Evolutionary conservation across 768 basidiomycete species (phyloP), one percentile per base, ranked within the genome.

Genomic region (Hypholoma sublateritium): DNA sequence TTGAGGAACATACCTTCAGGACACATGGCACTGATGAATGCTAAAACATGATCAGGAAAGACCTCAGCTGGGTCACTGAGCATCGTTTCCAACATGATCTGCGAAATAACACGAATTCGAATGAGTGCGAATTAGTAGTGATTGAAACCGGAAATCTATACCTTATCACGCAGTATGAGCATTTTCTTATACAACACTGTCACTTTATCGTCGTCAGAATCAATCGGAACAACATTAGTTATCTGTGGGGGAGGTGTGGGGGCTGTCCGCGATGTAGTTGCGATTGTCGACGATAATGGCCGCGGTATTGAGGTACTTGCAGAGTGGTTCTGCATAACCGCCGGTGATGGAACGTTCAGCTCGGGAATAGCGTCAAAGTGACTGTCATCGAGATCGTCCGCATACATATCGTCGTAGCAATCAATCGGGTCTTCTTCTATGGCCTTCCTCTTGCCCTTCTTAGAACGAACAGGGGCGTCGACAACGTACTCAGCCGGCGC

Each of bases 1-100:
- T n/a, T 35, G 22, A 12, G 16, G 50, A 36, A 25, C 58, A 48
- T 53, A 78, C 82, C 82, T 64, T 66, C 61, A 1, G 81, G 81
- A 50, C 75, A 71, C 11, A 68, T 70, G 5, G 63, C 59, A 55
- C 78, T 78, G 6, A 82, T 56, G 21, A 63, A 62, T 60, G 75
- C 63, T 39, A 82, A 53, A 12, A 66, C 67, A 32, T 68, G 68
- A 56, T 78, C 72, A 8, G 69, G 69, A 21, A 77, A 67, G 32
- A 77, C 63, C 16, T 74, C 72, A 24, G 71, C 62, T 32, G 67
- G 63, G n/a, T 60, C 52, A 19, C 57, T 50, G 46, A 75, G 53
- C 16, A 63, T 50, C 34, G 71, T 60, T 36, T 58, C 58, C 3
- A 42, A 52, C 58, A 67, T 66, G 6, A 78, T 67, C 75, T 74